Conservation (phyloP, 306 rosid genomes). For the Vachellia pachyceras region DNA sequence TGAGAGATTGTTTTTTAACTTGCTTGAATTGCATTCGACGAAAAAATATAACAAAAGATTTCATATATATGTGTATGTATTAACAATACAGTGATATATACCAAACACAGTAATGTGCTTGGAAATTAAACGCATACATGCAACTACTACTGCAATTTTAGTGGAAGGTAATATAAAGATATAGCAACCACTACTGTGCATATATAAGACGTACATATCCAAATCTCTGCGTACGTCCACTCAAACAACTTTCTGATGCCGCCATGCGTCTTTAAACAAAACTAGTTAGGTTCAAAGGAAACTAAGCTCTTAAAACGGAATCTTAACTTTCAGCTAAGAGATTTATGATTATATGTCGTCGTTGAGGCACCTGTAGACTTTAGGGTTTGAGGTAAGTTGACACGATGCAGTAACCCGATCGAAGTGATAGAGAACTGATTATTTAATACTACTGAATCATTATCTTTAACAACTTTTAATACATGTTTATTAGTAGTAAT, state of each 20-base stretch:
- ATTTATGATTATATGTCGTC: neutral
- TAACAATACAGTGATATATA: too few relatives aligned
- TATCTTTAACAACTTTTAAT: constrained; percentile 33
- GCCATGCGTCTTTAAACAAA: neutral
- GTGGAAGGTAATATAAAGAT: neutral
- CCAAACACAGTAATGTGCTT: neutral
- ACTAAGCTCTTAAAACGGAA: neutral
- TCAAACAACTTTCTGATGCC: neutral
- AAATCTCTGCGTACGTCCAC: neutral
- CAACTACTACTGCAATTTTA: too few relatives aligned
- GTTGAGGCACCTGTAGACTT: constrained; percentile 7
- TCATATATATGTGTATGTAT: too few relatives aligned
- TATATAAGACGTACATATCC: neutral
- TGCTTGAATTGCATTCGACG: neutral
- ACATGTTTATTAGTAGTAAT: neutral
- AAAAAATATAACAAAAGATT: neutral
- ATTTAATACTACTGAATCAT: constrained; percentile 26
- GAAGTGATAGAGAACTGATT: constrained; percentile 20
- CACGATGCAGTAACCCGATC: neutral
- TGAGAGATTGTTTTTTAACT: neutral
- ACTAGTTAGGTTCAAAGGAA: neutral
- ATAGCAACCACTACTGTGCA: too few relatives aligned
- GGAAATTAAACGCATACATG: neutral
- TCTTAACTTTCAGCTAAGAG: neutral
- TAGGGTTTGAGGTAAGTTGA: constrained; percentile 34